Percentiles rank a stretch among this genome's conserved stretches.
phyloP scores from a whole-genome alignment of 768 basidiomycete species.

The Sporobolomyces roseus region DNA sequence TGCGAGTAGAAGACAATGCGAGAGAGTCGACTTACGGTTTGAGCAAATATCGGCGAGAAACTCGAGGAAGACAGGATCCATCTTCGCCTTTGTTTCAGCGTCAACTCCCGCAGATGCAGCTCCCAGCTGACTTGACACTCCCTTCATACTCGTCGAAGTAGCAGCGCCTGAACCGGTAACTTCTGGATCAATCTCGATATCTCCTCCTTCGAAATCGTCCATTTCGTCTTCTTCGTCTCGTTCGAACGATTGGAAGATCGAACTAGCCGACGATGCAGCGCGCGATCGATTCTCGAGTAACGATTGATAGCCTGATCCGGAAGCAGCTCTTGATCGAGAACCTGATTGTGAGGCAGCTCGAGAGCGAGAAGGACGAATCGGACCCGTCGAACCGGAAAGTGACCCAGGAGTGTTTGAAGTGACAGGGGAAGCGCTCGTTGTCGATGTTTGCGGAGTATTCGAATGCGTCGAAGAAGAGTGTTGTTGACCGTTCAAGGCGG shows the following conservation, averaged over 20 bases:
- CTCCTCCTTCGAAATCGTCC: constrained; percentile 27
- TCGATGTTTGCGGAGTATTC: constrained; percentile 8
- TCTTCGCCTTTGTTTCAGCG: constrained; percentile 70
- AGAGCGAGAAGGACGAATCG: constrained; percentile 28
- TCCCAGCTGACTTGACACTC: constrained; percentile 31
- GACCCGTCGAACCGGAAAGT: constrained; percentile 2
- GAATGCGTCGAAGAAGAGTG: not conserved
- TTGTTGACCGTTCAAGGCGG: not conserved
- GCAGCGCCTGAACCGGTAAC: constrained; percentile 3
- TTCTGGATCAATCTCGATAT: constrained; percentile 28
- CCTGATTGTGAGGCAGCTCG: constrained; percentile 38
- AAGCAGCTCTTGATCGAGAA: constrained; percentile 36
- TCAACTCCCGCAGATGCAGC: constrained; percentile 35
- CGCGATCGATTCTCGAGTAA: constrained; percentile 36
- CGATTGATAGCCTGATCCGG: constrained; percentile 38
- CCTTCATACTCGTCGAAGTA: constrained; percentile 7
- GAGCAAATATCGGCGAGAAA: constrained; percentile 85
- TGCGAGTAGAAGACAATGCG: not conserved
- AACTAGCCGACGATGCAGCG: constrained; percentile 35
- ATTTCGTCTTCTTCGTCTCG: constrained; percentile 40
- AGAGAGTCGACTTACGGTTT: constrained; percentile 60
- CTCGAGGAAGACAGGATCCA: constrained; percentile 86
- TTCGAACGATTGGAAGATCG: constrained; percentile 33
- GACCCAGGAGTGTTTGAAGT: constrained; percentile 7
- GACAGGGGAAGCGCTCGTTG: not conserved